Evolutionary conservation across 768 basidiomycete genomes (phyloP), one percentile per base, ranked within the genome.

Genomic region (Mycena crocata): DNA sequence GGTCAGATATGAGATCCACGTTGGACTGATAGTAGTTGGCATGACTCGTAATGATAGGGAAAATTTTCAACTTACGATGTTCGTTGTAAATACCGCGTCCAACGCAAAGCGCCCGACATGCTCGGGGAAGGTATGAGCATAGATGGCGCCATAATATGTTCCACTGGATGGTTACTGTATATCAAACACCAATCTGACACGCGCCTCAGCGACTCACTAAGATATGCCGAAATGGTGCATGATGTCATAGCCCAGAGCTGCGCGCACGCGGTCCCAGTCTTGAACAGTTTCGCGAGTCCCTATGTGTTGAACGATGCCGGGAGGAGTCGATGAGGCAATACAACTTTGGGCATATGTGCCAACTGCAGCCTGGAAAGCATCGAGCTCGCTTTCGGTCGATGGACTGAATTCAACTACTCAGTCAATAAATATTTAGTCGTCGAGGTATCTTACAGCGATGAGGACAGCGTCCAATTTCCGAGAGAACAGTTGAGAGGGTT

Each of bases 251-350:
- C 57, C 67, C 23, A 68, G 54, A 8, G 67, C 62, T 21, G 60
- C 60, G 10, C 67, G 61, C 35, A 68, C 49, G 2, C 30, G 40
- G n/a, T 68, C 67, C 62, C 62, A 68, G 50, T 68, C 67, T 24
- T 63, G 57, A 21, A 68, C 31, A 23, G 46, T 30, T 45, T 68
- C 67, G 12, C 31, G 12, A 9, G 62, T 68, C 14, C 62, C 49
- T n/a, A 68, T 31, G 49, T 51, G 26, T 37, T 68, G 45, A 0
- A 68, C 44, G 30, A 59, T 55, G 21, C 64, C 64, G 35, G 49
- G 37, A 0, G 58, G 66, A 10, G 58, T 52, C 35, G 44, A 55
- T 30, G 46, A 23, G 37, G 37, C 51, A 23, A 66, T 59, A 52
- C 65, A 67, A 40, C 42, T 60, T 34, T 67, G 58, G 14, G 50